These are phyloP conservation scores for Hortaea werneckii DNA, from an alignment of 2,329 filamentous ascomycete genomes.

Conservation along the genomic window DNA sequence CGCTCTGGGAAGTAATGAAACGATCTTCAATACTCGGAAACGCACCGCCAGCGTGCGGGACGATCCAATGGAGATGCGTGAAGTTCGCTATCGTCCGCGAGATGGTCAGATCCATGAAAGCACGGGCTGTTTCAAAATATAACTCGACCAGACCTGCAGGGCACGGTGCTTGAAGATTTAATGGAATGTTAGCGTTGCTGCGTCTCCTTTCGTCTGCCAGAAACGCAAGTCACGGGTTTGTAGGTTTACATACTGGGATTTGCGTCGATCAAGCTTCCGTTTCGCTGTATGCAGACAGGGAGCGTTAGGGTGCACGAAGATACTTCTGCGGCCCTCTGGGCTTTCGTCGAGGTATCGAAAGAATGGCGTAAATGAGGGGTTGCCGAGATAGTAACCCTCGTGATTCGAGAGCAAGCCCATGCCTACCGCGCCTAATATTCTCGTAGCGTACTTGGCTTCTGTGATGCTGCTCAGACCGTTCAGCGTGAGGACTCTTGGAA, in stretches of 20 bases:
- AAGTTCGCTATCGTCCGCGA: constrained; percentile 33
- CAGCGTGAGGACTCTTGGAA: constrained; percentile 13
- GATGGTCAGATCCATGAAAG: constrained; percentile 36
- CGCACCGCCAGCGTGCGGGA: constrained; percentile 36
- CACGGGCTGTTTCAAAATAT: constrained; percentile 40
- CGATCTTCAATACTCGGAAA: constrained; percentile 33
- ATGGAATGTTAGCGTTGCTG: background rate
- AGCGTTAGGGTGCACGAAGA: constrained; percentile 44
- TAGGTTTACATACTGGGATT: constrained; percentile 13
- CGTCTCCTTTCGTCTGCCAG: background rate
- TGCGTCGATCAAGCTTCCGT: constrained; percentile 10
- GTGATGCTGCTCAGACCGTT: constrained; percentile 8
- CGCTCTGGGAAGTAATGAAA: constrained; percentile 26
- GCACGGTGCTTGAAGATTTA: constrained; percentile 11
- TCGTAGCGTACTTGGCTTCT: constrained; percentile 24
- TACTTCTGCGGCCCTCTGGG: constrained; percentile 24
- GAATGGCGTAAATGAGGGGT: constrained; percentile 31
- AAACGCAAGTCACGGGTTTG: background rate
- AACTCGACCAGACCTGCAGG: constrained; percentile 36
- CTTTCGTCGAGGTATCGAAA: constrained; percentile 36
- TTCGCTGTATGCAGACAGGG: constrained; percentile 22
- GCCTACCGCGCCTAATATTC: constrained; percentile 34
- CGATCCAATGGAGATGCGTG: constrained; percentile 35
- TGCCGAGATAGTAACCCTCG: constrained; percentile 41
- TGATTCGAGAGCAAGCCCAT: constrained; percentile 41